Conservation (phyloP, 1,284 basidiomycete species). For the Fomitopsis pinicola region DNA sequence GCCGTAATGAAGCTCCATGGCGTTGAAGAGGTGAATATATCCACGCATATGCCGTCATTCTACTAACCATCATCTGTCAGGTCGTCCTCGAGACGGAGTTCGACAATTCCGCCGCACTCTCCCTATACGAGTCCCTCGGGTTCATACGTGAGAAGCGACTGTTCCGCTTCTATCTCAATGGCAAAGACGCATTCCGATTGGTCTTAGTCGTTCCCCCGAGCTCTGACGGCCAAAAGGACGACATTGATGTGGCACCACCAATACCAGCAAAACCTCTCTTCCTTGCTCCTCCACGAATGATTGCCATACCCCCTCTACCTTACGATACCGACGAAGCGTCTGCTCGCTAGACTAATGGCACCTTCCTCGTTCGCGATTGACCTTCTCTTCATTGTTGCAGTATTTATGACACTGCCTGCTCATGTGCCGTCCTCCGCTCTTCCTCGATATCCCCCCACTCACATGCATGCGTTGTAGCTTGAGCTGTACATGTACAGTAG, state of each 20-base stretch:
- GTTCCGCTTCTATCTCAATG: conserved; percentile 94
- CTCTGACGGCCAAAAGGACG: conserved; percentile 16
- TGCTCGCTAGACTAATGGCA: not conserved
- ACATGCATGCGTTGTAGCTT: not conserved
- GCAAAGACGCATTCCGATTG: conserved; percentile 80
- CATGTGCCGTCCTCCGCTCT: not conserved
- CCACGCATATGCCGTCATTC: not conserved
- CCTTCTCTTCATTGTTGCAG: not conserved
- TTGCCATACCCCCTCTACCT: conserved; percentile 15
- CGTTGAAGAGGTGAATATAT: conserved; percentile 71
- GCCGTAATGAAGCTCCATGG: conserved; percentile 76
- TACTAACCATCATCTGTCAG: conserved; percentile 35
- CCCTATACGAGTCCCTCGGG: conserved; percentile 87
- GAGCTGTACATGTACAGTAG: not conserved
- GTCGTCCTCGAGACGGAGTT: conserved; percentile 96
- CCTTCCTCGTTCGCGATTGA: no score
- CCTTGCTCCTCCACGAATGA: conserved; percentile 20
- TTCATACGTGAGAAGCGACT: conserved; percentile 96
- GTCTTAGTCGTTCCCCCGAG: conserved; percentile 51
- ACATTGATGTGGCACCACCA: conserved; percentile 8
- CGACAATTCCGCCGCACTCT: conserved; percentile 85
- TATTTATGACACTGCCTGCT: not conserved
- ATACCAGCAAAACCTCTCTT: conserved; percentile 12
- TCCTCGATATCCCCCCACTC: not conserved
- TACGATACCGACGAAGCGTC: conserved; percentile 5